Percentiles rank a stretch among this genome's conserved stretches.
Evolutionary conservation across 495 filamentous ascomycete species (phyloP).

Genomic region (Talaromyces borbonicus): DNA sequence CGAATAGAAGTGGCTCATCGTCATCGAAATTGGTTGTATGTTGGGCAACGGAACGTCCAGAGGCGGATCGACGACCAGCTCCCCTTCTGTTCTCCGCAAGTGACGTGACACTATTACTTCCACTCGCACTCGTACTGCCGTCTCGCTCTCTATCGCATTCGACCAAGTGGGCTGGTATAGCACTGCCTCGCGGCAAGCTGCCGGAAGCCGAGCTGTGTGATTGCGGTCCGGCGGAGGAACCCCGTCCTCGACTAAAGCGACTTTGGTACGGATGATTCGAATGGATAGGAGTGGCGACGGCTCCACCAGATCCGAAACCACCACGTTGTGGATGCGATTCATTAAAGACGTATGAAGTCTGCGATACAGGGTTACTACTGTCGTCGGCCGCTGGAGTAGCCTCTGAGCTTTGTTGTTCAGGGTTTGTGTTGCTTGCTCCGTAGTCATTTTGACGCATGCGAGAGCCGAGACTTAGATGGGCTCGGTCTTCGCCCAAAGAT

Average conservation of each 20-base stretch:
- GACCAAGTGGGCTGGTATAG: constrained; percentile 22
- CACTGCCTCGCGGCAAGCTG: constrained; percentile 30
- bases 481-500: constrained; percentile 63
- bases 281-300: constrained; percentile 22
- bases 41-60: constrained; percentile 23
- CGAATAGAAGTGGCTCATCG: constrained; percentile 76
- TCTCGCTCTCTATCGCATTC: constrained; percentile 36
- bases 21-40: constrained; percentile 40
- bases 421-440: constrained; percentile 14
- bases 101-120: constrained; percentile 38
- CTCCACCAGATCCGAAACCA: constrained; percentile 27
- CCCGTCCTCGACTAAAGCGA: constrained; percentile 33
- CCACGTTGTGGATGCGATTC: constrained; percentile 28
- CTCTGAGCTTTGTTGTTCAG: constrained; percentile 21
- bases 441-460: constrained; percentile 42
- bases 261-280: constrained; percentile 30
- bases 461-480: constrained; percentile 46
- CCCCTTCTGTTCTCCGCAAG: constrained; percentile 27
- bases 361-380: constrained; percentile 35
- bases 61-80: constrained; percentile 24
- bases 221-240: constrained; percentile 30
- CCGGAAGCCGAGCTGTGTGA: constrained; percentile 36
- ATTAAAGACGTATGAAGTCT: constrained; percentile 28
- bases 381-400: constrained; percentile 20
- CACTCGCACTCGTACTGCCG: constrained; percentile 44